Percentiles rank a stretch among this genome's conserved stretches.
phyloP scores from a whole-genome alignment of 2,329 filamentous ascomycete species.

The Zasmidium citrigriseum region DNA sequence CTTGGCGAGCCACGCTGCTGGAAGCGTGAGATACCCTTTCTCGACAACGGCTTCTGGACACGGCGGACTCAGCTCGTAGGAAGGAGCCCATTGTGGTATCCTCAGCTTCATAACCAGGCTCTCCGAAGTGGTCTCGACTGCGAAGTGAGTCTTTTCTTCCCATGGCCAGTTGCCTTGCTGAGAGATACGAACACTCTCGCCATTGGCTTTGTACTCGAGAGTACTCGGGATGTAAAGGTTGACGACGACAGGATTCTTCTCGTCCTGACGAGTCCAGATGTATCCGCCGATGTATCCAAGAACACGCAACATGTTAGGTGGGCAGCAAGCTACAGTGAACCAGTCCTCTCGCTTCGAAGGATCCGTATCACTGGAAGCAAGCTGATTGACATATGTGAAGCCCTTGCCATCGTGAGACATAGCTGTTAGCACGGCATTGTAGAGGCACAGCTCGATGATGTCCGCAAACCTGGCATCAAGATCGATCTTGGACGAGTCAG shows the following conservation, averaged over 20 bases:
- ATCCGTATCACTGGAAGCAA: slow-evolving; percentile 55
- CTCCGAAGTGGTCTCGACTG: slow-evolving; percentile 35
- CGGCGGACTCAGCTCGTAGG: slow-evolving; percentile 39
- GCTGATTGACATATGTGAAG: slow-evolving; percentile 65
- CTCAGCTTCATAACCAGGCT: slow-evolving; percentile 50
- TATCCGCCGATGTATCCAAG: slow-evolving; percentile 61
- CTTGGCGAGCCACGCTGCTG: slow-evolving; percentile 41
- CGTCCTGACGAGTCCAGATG: slow-evolving; percentile 46
- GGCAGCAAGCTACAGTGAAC: slow-evolving; percentile 63
- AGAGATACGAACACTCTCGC: slow-evolving; percentile 42
- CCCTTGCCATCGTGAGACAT: slow-evolving; percentile 58
- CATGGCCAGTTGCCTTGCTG: slow-evolving; percentile 61
- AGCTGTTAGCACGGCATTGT: slow-evolving; percentile 61
- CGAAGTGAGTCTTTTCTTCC: slow-evolving; percentile 54
- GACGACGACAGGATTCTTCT: slow-evolving; percentile 47
- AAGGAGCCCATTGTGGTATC: slow-evolving; percentile 55
- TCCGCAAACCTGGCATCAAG: slow-evolving; percentile 57
- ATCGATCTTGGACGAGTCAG: slow-evolving; percentile 39
- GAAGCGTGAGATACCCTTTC: slow-evolving; percentile 54
- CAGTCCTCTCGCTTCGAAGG: slow-evolving; percentile 55
- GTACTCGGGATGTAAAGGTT: slow-evolving; percentile 58
- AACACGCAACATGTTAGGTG: slow-evolving; percentile 59
- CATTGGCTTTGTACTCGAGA: slow-evolving; percentile 42
- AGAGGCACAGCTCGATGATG: slow-evolving; percentile 62
- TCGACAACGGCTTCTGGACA: slow-evolving; percentile 35